These are phyloP conservation scores for Magnolia kwangsiensis DNA, from an alignment of 164 flowering plant genomes.

Conservation along the genomic window DNA sequence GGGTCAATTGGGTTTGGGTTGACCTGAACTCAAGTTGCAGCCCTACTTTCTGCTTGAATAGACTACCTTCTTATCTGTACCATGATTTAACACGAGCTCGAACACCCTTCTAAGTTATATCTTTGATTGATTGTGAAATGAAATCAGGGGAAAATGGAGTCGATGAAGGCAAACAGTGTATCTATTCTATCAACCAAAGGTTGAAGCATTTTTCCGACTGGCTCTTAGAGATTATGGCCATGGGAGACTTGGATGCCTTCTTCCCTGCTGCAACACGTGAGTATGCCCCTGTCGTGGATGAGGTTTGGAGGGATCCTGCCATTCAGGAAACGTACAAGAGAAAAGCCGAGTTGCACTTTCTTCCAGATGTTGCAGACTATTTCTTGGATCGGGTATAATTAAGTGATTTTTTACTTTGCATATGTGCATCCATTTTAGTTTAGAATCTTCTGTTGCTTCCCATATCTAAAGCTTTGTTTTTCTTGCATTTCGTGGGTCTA, in stretches of 20 bases:
- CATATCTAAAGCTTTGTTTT: too few species aligned
- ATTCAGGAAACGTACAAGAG: slow-evolving; percentile 38
- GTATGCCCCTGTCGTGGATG: slow-evolving; percentile 34
- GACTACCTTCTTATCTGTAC: too few species aligned
- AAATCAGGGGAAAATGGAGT: slow-evolving; percentile 24
- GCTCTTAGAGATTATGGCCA: slow-evolving; percentile 33
- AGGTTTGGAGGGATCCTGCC: slow-evolving; percentile 36
- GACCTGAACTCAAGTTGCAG: too few species aligned
- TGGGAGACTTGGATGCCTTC: slow-evolving; percentile 32
- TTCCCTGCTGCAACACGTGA: slow-evolving; percentile 42
- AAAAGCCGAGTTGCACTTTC: slow-evolving; percentile 26
- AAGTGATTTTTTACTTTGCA: neutral
- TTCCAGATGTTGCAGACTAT: slow-evolving; percentile 31
- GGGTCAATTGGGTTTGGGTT: too few species aligned
- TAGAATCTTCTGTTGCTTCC: neutral
- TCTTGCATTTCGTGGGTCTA: too few species aligned
- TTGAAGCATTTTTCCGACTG: slow-evolving; percentile 36
- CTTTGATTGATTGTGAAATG: slow-evolving; percentile 1
- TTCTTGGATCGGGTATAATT: slow-evolving; percentile 29
- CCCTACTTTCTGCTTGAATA: too few species aligned
- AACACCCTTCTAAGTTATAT: too few species aligned
- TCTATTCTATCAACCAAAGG: slow-evolving; percentile 31
- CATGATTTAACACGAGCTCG: too few species aligned
- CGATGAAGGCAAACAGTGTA: slow-evolving; percentile 20
- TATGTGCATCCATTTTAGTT: neutral